Base-by-base conservation (phyloP, 768 basidiomycete genomes). In the Trametes elegans region DNA sequence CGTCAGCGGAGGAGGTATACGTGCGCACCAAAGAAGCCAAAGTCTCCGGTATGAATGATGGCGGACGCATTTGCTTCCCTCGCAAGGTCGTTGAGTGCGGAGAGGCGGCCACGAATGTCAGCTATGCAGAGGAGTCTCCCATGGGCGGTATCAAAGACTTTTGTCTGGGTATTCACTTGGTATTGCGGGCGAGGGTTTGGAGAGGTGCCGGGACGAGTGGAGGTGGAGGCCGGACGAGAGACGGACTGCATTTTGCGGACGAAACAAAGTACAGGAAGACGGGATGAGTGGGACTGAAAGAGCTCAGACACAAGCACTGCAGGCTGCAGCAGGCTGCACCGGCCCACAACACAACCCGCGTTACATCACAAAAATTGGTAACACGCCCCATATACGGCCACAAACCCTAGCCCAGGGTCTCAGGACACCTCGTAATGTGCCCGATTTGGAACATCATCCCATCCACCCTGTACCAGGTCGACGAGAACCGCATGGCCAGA, bases 21-120 rank as follows among this genome's bases (percentile, higher is more conserved):
- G 11, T 7, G 51, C 79, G 59, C 61, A 87, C 91, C 93, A 71
- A 96, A 97, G 75, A 99, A 97, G 55, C 97, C 97, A 83, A 98
- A 98, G 76, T 99, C 97, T 49, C 97, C 97, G 0, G 95, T 96
- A 69, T 98, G 96, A 55, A 99, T 90, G 69, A 98, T 87, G 16
- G 94, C 96, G 55, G 87, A 82, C 21, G 94, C 97, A 66, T 90
- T 88, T 53, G 84, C 84, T 62, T 97, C 93, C 41, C 86, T 76
- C 16, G 95, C 95, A 49, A 97, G 83, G 71, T 91, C 84, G 70
- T 98, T 98, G 67, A 99, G 81, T 43, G 83, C 83, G 39, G 90
- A 91, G 41, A 93, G 80, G 58, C 88, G 85, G 62, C 93, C 95
- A 58, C 90, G 85, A 61, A 92, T 88, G 73, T 99, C 97, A 34